These are phyloP conservation scores for Candida namnaoensis DNA, from an alignment of 805 yeast genomes.

Conservation along the genomic window DNA sequence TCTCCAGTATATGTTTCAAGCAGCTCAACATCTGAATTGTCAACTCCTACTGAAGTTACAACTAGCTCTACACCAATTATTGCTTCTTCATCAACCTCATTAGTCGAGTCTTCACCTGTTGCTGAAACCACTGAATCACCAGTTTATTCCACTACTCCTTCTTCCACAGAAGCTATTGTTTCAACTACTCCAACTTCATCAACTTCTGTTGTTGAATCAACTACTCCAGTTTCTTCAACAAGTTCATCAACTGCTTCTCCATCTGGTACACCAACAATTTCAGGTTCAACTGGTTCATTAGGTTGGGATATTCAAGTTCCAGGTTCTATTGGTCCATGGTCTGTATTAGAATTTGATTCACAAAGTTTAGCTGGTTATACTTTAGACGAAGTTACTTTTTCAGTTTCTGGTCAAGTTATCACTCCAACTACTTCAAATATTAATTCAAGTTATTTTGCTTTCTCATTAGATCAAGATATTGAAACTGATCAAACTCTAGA, in stretches of 20 bases:
- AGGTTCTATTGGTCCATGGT: constrained; percentile 1
- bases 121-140: constrained; percentile 14
- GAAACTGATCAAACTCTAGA: not conserved
- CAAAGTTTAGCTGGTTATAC: not conserved
- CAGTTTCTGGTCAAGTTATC: not conserved
- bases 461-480: not conserved
- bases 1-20: not conserved
- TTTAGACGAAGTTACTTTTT: not conserved
- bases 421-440: constrained; percentile 1
- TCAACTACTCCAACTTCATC: constrained; percentile 28
- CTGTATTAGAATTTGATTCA: not conserved
- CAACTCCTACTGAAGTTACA: not conserved
- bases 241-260: constrained; percentile 11
- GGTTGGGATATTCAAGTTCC: constrained; percentile 1
- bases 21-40: not conserved
- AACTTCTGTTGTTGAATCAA: constrained; percentile 11
- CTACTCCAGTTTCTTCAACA: not conserved
- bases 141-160: constrained; percentile 24
- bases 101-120: constrained; percentile 8
- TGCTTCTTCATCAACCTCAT: not conserved
- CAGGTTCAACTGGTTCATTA: constrained; percentile 1
- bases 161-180: constrained; percentile 18
- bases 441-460: not conserved
- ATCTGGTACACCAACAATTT: not conserved
- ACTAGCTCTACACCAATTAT: not conserved